Conservation (phyloP, 225 moss, liverwort and hornwort species). For the Pseudisothecium myosuroides region DNA sequence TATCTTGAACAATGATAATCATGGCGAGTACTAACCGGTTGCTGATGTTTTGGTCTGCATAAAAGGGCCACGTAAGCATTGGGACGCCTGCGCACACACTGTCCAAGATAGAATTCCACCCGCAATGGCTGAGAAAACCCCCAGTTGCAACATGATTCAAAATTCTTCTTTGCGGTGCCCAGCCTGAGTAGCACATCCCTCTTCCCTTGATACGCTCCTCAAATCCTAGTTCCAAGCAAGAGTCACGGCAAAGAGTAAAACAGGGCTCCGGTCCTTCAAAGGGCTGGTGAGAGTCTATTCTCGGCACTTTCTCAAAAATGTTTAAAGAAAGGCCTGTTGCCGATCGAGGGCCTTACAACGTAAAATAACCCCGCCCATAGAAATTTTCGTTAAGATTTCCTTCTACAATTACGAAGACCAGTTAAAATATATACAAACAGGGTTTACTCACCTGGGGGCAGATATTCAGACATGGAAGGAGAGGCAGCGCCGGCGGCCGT, state of each 20-base stretch:
- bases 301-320: background rate
- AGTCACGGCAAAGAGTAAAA: background rate
- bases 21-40: background rate
- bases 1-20: background rate
- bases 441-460: constrained; percentile 12
- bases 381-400: background rate
- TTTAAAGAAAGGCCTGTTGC: background rate
- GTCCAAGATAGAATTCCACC: constrained; percentile 42
- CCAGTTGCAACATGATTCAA: constrained; percentile 19
- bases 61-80: constrained; percentile 26
- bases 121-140: constrained; percentile 28
- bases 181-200: constrained; percentile 29
- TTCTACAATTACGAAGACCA: background rate
- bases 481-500: background rate
- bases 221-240: background rate
- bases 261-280: background rate
- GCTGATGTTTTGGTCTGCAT: constrained; percentile 26
- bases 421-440: background rate
- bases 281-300: background rate
- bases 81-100: constrained; percentile 22
- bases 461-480: background rate
- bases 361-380: background rate
- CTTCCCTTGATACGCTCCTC: constrained; percentile 13
- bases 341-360: background rate
- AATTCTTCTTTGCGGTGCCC: constrained; percentile 20